A percentile compares a stretch with the other conserved stretches of the same genome.
These are phyloP conservation scores for Podila clonocystis DNA, from an alignment of 192 early-diverging fungal genomes.

Conservation along the genomic window DNA sequence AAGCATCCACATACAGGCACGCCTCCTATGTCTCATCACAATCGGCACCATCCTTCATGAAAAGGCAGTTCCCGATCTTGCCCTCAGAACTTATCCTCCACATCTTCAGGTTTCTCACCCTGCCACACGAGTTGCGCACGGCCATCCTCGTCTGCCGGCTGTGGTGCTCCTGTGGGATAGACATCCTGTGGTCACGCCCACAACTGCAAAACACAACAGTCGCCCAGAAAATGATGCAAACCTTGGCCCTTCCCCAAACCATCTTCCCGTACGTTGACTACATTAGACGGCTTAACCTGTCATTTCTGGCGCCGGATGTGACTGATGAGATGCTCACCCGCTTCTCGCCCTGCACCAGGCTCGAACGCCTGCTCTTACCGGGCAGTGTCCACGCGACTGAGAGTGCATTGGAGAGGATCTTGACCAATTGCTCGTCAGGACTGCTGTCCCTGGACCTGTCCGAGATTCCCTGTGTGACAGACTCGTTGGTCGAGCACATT, in stretches of 20 bases:
- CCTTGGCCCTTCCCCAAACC: conserved; percentile 15
- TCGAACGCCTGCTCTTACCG: conserved; percentile 62
- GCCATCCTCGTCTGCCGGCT: conserved; percentile 61
- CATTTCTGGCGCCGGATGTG: conserved; percentile 52
- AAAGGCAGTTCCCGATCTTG: conserved; percentile 11
- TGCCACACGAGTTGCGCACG: conserved; percentile 55
- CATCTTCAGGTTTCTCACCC: conserved; percentile 57
- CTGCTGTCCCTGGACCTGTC: conserved; percentile 62
- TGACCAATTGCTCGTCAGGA: conserved; percentile 34
- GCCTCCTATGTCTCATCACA: not conserved
- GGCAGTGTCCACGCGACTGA: conserved; percentile 57
- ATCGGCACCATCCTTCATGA: conserved; percentile 5
- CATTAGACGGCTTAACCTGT: conserved; percentile 65
- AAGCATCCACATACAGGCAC: not conserved
- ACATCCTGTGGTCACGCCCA: conserved; percentile 35
- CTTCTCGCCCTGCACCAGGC: conserved; percentile 55
- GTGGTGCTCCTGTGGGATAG: conserved; percentile 51
- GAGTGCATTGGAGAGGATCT: conserved; percentile 43
- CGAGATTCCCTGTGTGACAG: conserved; percentile 58
- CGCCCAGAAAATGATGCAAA: conserved; percentile 22
- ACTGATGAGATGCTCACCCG: conserved; percentile 48
- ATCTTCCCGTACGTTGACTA: conserved; percentile 59
- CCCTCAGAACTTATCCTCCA: conserved; percentile 64
- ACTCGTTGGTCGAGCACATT: conserved; percentile 53
- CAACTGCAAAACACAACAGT: not conserved